phyloP scores from a whole-genome alignment of 2,329 filamentous ascomycete species.

The Beauveria scarabaeidicola region DNA sequence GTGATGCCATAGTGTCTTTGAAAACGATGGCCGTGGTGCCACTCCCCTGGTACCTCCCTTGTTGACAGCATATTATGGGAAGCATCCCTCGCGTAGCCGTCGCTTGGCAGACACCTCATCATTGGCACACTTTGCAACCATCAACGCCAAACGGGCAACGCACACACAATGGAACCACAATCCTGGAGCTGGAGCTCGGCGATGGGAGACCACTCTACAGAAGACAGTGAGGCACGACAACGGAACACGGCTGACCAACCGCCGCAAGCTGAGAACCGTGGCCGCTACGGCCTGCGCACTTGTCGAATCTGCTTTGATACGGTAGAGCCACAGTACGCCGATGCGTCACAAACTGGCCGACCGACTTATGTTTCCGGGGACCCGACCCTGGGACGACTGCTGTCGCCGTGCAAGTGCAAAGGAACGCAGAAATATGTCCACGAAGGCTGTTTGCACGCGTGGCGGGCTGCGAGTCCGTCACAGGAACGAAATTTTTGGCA shows the following conservation, averaged over 20 bases:
- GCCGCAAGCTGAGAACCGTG: constrained; percentile 5
- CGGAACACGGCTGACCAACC: neutral
- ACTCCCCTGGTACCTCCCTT: neutral
- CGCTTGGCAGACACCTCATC: neutral
- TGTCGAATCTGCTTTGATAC: constrained; percentile 86
- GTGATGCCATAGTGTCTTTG: neutral
- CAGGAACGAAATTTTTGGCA: constrained; percentile 67
- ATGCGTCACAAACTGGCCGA: constrained; percentile 24
- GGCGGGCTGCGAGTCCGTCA: constrained; percentile 65
- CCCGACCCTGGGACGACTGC: constrained; percentile 63
- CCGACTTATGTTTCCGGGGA: constrained; percentile 64
- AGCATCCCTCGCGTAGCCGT: neutral
- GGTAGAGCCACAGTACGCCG: constrained; percentile 41
- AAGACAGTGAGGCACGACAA: constrained; percentile 4
- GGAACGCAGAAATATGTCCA: constrained; percentile 92
- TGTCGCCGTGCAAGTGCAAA: constrained; percentile 89
- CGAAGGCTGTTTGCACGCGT: constrained; percentile 76
- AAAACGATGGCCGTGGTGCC: neutral
- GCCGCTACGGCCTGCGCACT: constrained; percentile 60
- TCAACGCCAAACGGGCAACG: neutral
- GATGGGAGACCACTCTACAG: neutral
- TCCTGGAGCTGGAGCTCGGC: constrained; percentile 11
- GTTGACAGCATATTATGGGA: constrained; percentile 5
- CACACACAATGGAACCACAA: constrained; percentile 1
- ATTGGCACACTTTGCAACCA: neutral